Evolutionary conservation across 1,284 basidiomycete genomes (phyloP).

Genomic region (Trichosporon sp.): DNA sequence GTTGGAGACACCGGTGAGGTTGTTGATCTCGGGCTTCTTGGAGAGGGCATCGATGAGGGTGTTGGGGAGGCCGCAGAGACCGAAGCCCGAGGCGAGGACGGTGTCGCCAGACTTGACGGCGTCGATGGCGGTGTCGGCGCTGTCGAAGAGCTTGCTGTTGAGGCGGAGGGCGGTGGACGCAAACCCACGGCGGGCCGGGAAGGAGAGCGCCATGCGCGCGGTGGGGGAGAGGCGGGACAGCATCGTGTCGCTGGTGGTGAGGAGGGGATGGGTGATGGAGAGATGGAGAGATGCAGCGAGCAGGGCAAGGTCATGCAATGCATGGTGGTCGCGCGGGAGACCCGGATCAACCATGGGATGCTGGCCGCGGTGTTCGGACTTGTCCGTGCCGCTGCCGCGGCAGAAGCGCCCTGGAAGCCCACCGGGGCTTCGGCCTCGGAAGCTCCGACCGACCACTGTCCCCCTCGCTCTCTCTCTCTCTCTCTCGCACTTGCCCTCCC

Average conservation of each 20-base stretch:
- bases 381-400: background rate
- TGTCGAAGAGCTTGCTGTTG: slow-evolving; percentile 65
- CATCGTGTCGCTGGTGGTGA: background rate
- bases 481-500: background rate
- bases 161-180: slow-evolving; percentile 8
- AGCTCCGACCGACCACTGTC: background rate
- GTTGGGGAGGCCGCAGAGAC: slow-evolving; percentile 55
- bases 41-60: slow-evolving; percentile 75
- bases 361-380: background rate
- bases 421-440: slow-evolving; percentile 1
- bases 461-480: too few species aligned
- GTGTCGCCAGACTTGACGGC: slow-evolving; percentile 74
- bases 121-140: slow-evolving; percentile 72
- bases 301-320: background rate
- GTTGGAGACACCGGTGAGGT: slow-evolving; percentile 81
- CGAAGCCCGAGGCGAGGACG: slow-evolving; percentile 66
- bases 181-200: slow-evolving; percentile 11
- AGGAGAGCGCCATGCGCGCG: slow-evolving; percentile 1
- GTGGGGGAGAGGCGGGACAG: background rate
- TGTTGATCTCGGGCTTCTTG: slow-evolving; percentile 63
- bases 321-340: background rate
- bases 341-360: background rate
- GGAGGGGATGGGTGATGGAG: background rate
- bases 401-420: background rate
- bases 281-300: background rate